These are phyloP conservation scores for Candida ovalis DNA, from an alignment of 805 yeast species.

Conservation along the genomic window DNA sequence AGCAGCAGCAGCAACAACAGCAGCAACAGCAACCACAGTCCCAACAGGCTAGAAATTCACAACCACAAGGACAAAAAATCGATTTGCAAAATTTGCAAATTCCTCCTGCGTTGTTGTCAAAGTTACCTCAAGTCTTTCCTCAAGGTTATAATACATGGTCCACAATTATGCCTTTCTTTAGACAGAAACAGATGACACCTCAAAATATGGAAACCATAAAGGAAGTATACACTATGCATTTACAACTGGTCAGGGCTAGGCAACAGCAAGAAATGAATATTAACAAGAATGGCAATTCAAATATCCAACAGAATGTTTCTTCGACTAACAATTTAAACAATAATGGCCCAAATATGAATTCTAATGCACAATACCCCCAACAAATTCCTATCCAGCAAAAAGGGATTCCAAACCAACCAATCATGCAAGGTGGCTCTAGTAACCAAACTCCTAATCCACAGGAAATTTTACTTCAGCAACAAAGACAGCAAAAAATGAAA, in stretches of 20 bases:
- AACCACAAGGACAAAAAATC: conserved; percentile 18
- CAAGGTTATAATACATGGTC: conserved; percentile 79
- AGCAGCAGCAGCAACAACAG: conserved; percentile 20
- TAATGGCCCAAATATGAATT: conserved; percentile 1
- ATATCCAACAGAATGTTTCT: conserved; percentile 5
- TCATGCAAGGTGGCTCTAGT: conserved; percentile 6
- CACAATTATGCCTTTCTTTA: conserved; percentile 62
- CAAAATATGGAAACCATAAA: conserved; percentile 56
- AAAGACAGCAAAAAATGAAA: conserved; percentile 21
- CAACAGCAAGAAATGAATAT: conserved; percentile 33
- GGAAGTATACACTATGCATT: conserved; percentile 64
- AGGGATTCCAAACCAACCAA: conserved; percentile 4
- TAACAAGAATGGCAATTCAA: conserved; percentile 9
- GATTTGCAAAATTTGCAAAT: conserved; percentile 65
- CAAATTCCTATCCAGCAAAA: conserved; percentile 11
- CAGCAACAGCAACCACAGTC: conserved; percentile 3
- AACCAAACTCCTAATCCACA: conserved; percentile 28
- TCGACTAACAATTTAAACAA: conserved; percentile 3
- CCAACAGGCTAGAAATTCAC: conserved; percentile 6
- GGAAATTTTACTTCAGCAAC: conserved; percentile 21
- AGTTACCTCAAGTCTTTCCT: conserved; percentile 69
- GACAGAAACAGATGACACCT: conserved; percentile 51
- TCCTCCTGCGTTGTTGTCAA: conserved; percentile 60
- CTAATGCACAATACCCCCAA: conserved; percentile 7
- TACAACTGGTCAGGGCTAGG: conserved; percentile 47